These are phyloP conservation scores for Populus hybrid DNA, from an alignment of 441 rosid genomes.

Conservation along the genomic window DNA sequence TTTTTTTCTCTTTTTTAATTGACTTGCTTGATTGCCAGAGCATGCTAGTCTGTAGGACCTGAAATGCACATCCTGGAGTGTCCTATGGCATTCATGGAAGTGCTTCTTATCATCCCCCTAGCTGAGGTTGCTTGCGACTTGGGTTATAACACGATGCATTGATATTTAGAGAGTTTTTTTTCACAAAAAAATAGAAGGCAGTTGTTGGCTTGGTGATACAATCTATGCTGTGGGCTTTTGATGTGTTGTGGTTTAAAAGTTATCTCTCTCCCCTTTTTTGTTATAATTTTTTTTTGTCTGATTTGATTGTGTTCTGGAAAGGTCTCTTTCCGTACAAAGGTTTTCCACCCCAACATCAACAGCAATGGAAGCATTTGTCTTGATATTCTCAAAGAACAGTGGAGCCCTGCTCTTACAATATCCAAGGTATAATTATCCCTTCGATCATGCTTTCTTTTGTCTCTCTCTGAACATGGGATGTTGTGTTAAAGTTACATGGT, in stretches of 20 bases:
- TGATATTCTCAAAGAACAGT: slow-evolving; percentile 80
- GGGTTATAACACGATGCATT: not conserved
- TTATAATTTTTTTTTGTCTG: not conserved
- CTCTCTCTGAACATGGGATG: not conserved
- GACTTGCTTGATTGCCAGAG: not conserved
- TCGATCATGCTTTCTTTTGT: not conserved
- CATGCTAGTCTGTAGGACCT: not conserved
- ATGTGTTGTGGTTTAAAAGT: too few relatives aligned
- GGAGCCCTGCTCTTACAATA: slow-evolving; percentile 84
- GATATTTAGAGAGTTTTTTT: not conserved
- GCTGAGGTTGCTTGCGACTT: not conserved
- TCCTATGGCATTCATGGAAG: not conserved
- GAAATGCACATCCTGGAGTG: not conserved
- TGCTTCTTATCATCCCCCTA: not conserved
- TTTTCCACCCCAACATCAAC: slow-evolving; percentile 81
- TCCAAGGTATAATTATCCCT: slow-evolving; percentile 53
- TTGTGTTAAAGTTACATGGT: too few relatives aligned
- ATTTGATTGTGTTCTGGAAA: slow-evolving; percentile 14
- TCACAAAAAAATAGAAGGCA: not conserved
- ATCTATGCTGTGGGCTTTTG: not conserved
- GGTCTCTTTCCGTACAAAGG: slow-evolving; percentile 86
- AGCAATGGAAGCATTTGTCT: slow-evolving; percentile 90
- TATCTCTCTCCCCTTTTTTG: not conserved
- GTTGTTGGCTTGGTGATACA: not conserved
- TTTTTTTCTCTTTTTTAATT: not conserved